Evolutionary conservation across 371 early-diverging fungal species (phyloP).

Genomic region (Rhizopus sp.): DNA sequence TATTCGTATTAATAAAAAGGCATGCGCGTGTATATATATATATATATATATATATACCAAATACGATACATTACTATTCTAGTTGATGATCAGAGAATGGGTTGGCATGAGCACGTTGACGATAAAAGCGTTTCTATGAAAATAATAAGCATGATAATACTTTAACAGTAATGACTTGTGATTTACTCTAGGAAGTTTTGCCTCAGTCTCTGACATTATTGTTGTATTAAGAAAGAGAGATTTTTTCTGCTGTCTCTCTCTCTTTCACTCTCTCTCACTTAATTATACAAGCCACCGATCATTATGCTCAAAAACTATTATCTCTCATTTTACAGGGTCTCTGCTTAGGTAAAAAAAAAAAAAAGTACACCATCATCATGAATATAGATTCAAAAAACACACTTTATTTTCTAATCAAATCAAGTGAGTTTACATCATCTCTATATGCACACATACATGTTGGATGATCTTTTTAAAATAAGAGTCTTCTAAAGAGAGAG

Average conservation of each 20-base stretch:
- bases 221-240: background rate
- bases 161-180: background rate
- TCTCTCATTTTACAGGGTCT: too few relatives aligned
- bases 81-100: constrained; percentile 96
- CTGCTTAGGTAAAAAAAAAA: too few relatives aligned
- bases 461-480: too few relatives aligned
- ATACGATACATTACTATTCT: constrained; percentile 68
- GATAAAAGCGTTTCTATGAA: constrained; percentile 83
- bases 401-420: too few relatives aligned
- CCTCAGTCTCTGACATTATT: constrained; percentile 35
- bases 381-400: too few relatives aligned
- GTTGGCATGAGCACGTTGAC: constrained; percentile 99
- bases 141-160: background rate
- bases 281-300: background rate
- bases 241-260: background rate
- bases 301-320: too few relatives aligned
- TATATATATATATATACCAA: too few relatives aligned
- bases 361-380: too few relatives aligned
- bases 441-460: too few relatives aligned
- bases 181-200: constrained; percentile 41
- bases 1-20: background rate
- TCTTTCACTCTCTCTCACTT: too few relatives aligned
- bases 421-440: too few relatives aligned
- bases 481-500: too few relatives aligned
- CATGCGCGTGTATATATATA: background rate